Evolutionary conservation across 2,329 filamentous ascomycete genomes (phyloP).

Genomic region (Xylaria sp.): DNA sequence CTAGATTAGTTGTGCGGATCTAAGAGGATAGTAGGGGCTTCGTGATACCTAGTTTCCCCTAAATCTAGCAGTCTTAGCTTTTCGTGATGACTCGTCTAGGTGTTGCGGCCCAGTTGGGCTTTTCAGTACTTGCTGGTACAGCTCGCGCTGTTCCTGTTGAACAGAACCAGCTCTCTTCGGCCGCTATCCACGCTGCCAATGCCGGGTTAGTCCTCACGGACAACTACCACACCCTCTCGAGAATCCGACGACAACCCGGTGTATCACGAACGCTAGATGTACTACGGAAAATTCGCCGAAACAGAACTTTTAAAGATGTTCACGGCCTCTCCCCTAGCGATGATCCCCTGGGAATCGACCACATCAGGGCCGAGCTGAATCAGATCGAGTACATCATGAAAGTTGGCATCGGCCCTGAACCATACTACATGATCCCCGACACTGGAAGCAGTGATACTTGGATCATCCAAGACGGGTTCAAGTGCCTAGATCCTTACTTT

Average conservation of each 20-base stretch:
- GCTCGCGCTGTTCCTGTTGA: slow-evolving; percentile 31
- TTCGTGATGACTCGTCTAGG: slow-evolving; percentile 14
- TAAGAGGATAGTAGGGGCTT: background rate
- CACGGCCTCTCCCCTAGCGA: background rate
- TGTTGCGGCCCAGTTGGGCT: background rate
- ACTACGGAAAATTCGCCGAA: background rate
- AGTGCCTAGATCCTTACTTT: slow-evolving; percentile 37
- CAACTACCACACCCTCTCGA: slow-evolving; percentile 38
- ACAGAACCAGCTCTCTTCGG: slow-evolving; percentile 24
- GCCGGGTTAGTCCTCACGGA: slow-evolving; percentile 42
- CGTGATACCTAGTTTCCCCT: background rate
- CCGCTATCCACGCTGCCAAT: slow-evolving; percentile 36
- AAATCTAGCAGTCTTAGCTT: background rate
- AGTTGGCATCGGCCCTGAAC: background rate
- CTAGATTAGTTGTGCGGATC: background rate
- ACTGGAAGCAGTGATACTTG: slow-evolving; percentile 25
- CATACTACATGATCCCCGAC: slow-evolving; percentile 17
- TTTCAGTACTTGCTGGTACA: background rate
- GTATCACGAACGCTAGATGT: background rate
- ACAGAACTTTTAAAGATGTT: background rate
- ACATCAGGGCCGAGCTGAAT: background rate
- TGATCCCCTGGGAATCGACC: background rate
- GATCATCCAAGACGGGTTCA: slow-evolving; percentile 25
- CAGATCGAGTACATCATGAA: slow-evolving; percentile 5
- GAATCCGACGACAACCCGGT: slow-evolving; percentile 19